A percentile compares a stretch with the other conserved stretches of the same genome.
These are phyloP conservation scores for Sclerotinia glacialis DNA, from an alignment of 2,329 filamentous ascomycete genomes.

Conservation along the genomic window DNA sequence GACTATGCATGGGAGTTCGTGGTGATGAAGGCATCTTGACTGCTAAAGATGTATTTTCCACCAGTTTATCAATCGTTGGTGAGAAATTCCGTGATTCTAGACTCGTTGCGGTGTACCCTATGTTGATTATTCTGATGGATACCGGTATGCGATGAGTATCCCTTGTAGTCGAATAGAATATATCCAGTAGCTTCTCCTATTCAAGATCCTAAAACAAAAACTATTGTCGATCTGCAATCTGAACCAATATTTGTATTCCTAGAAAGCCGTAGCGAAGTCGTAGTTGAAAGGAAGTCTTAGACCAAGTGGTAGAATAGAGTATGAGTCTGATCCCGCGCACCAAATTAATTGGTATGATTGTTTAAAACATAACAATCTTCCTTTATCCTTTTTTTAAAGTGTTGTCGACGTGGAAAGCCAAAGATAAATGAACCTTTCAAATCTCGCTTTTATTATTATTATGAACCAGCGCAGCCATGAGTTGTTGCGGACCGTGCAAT, in stretches of 20 bases:
- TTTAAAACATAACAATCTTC: not conserved
- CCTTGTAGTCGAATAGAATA: not conserved
- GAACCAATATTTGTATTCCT: constrained; percentile 13
- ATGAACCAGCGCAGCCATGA: constrained; percentile 12
- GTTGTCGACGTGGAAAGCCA: constrained; percentile 16
- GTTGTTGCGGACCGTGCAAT: not conserved
- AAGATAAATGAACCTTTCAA: constrained; percentile 17
- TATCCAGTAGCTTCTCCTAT: constrained; percentile 16
- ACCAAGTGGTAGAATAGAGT: not conserved
- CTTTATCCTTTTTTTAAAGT: not conserved
- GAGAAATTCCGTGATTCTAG: not conserved
- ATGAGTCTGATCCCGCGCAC: constrained; percentile 4
- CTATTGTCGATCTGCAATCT: constrained; percentile 12
- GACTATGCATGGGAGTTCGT: constrained; percentile 57
- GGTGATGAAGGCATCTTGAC: constrained; percentile 48
- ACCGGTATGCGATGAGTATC: not conserved
- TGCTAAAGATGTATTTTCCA: constrained; percentile 22
- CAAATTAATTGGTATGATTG: not conserved
- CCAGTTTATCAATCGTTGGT: not conserved
- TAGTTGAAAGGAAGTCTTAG: not conserved
- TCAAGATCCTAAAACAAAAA: not conserved
- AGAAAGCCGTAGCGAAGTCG: not conserved
- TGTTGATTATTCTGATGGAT: not conserved
- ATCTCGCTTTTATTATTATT: constrained; percentile 16
- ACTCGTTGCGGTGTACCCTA: not conserved